phyloP scores from a whole-genome alignment of 164 flowering plant species.

The Liriodendron chinense region DNA sequence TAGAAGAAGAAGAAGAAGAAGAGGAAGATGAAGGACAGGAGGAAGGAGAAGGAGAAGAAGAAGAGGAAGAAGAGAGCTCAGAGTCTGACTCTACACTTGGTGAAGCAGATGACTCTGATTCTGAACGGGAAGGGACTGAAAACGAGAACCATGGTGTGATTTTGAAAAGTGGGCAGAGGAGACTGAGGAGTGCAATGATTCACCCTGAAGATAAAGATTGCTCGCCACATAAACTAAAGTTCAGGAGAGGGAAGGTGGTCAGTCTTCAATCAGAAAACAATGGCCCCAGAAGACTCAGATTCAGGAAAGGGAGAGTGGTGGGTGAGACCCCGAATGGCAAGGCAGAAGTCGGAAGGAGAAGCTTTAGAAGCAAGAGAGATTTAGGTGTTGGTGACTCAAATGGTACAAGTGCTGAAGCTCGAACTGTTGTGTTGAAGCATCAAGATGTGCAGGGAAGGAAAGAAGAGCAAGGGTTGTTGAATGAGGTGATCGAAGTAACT shows the following conservation, averaged over 20 bases:
- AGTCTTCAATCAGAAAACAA: conserved; percentile 24
- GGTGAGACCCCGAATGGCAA: conserved; percentile 12
- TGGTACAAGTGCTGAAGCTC: conserved; percentile 21
- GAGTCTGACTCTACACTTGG: conserved; percentile 15
- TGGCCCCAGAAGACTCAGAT: conserved; percentile 48
- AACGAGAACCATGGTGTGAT: conserved; percentile 6
- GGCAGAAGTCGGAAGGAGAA: conserved; percentile 15
- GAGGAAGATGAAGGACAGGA: conserved; percentile 14
- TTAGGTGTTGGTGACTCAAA: conserved; percentile 25
- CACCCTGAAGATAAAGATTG: conserved; percentile 11
- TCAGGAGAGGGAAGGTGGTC: conserved; percentile 50
- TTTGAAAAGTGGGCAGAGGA: conserved; percentile 17
- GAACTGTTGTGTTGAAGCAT: conserved; percentile 58
- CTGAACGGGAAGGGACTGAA: conserved; percentile 18
- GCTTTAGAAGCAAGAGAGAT: conserved; percentile 27
- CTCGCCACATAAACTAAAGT: conserved; percentile 28
- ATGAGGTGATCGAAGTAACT: conserved; percentile 82
- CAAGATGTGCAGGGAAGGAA: conserved; percentile 61
- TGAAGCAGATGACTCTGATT: conserved; percentile 10
- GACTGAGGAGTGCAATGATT: conserved; percentile 17
- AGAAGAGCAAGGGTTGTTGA: conserved; percentile 55
- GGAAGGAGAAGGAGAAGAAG: conserved; percentile 4
- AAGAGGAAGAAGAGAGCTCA: conserved; percentile 6
- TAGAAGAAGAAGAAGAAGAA: neutral
- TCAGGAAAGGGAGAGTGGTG: conserved; percentile 31